Evolutionary conservation across 441 rosid genomes (phyloP), one percentile per base, ranked within the genome.

Genomic region (Macaranga tanarius): DNA sequence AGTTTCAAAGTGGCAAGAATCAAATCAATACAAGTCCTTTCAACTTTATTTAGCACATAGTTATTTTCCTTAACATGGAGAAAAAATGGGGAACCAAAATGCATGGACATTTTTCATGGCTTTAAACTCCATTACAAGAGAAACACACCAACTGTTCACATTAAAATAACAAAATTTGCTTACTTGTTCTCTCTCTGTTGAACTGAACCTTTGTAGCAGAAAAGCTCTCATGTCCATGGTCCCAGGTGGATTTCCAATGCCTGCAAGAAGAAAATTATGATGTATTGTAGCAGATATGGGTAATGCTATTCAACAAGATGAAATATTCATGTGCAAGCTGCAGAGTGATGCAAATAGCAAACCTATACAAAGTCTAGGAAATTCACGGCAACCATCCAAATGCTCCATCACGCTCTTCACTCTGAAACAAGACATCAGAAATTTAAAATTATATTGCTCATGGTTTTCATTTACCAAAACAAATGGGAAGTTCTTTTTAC

Each of bases 181-280:
- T 79, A 90, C 97, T 84, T 91, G 94, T 71, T 81, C 79, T 72
- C 83, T 83, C 80, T 95, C 97, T 50, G 57, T 80, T 23, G 86
- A 62, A 75, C 97, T 92, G 78, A 95, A 92, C 75, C 87, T 88
- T 78, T 90, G 97, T 48, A 95, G 84, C 73, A 91, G 97, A 79
- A 84, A 95, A 76, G 99, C 97, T 82, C 83, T 92, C 90, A 91
- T 83, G 85, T 95, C 97, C 96, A 95, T 95, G 63, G 78, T 79
- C 62, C 97, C 99, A 9, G 97, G 97, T 73, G 97, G 93, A 70
- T 86, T 88, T 77, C 97, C 97, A 74, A 95, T 87, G 58, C 99
- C 97, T 92, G 82, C 73, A 62, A 73, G 60, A 76, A 28, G 40
- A 47, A 10, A 60, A 28, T 28, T n/a, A 40, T 44, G 11, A 63